These are phyloP conservation scores for Adansonia digitata DNA, from an alignment of 345 rosid species.

Conservation along the genomic window DNA sequence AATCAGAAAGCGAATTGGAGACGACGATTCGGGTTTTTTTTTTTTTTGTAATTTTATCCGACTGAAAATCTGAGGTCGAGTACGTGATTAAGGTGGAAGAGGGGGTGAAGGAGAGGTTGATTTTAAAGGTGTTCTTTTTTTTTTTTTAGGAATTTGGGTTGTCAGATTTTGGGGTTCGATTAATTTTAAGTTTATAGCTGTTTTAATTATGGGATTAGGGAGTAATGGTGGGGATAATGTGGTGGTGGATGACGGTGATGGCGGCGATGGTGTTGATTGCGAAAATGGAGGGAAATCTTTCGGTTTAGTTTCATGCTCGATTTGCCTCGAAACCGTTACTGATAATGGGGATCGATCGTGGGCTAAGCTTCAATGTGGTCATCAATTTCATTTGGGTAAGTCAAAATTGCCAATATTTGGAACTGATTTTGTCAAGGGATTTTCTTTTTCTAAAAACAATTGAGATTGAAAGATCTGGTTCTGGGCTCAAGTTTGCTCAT, in stretches of 20 bases:
- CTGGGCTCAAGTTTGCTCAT: slow-evolving; percentile 16
- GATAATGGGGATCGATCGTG: slow-evolving; percentile 83
- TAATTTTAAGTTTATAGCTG: neutral
- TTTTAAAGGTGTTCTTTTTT: neutral
- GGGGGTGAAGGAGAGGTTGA: neutral
- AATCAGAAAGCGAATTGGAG: neutral
- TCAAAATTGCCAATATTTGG: slow-evolving; percentile 2
- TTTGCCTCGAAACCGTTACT: slow-evolving; percentile 83
- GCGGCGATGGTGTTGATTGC: slow-evolving; percentile 34
- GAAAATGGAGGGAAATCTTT: slow-evolving; percentile 39
- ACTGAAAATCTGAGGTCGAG: slow-evolving; percentile 11
- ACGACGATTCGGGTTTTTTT: neutral
- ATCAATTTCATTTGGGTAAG: slow-evolving; percentile 86
- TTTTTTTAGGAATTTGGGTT: slow-evolving; percentile 14
- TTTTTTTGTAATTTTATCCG: neutral
- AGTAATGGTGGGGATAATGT: slow-evolving; percentile 39
- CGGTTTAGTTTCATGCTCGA: slow-evolving; percentile 76
- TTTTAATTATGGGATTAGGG: slow-evolving; percentile 70
- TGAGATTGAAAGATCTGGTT: slow-evolving; percentile 31
- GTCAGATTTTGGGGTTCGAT: slow-evolving; percentile 16
- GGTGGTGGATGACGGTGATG: slow-evolving; percentile 44
- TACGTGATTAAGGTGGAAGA: neutral
- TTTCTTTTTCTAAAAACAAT: neutral
- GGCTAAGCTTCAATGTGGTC: slow-evolving; percentile 98
- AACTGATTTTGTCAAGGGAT: neutral